These are phyloP conservation scores for Vaccinium macrocarpon DNA, from an alignment of 148 eudicot species.

Conservation along the genomic window DNA sequence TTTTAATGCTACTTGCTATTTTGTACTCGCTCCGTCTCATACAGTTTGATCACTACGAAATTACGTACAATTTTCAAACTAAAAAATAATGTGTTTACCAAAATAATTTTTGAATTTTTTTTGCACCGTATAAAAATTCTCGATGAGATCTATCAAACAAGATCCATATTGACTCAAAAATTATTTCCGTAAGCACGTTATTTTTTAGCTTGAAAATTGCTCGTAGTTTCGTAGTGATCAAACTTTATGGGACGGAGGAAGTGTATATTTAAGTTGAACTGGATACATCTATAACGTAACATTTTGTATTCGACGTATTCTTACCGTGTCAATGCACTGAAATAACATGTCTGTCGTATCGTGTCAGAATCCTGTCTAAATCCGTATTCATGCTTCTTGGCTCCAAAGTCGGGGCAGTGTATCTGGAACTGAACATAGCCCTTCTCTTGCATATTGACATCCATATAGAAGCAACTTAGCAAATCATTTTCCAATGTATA, in stretches of 20 bases:
- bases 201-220: too few relatives aligned
- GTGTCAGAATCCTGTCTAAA: not conserved
- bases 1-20: not conserved
- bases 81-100: too few relatives aligned
- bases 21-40: too few relatives aligned
- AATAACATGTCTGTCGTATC: not conserved
- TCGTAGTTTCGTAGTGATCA: too few relatives aligned
- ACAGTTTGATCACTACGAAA: too few relatives aligned
- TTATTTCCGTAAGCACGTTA: too few relatives aligned
- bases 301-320: not conserved
- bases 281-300: not conserved
- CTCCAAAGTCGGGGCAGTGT: not conserved
- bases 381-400: not conserved
- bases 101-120: too few relatives aligned
- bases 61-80: too few relatives aligned
- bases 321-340: not conserved
- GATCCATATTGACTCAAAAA: too few relatives aligned
- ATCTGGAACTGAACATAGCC: not conserved
- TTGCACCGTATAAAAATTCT: too few relatives aligned
- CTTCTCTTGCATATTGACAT: not conserved
- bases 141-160: too few relatives aligned
- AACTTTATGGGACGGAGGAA: too few relatives aligned
- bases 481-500: not conserved
- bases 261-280: not conserved
- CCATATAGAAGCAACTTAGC: not conserved